Evolutionary conservation across 2,329 filamentous ascomycete species (phyloP), one percentile per base, ranked within the genome.

Genomic region (Dactylellina drechsleri): DNA sequence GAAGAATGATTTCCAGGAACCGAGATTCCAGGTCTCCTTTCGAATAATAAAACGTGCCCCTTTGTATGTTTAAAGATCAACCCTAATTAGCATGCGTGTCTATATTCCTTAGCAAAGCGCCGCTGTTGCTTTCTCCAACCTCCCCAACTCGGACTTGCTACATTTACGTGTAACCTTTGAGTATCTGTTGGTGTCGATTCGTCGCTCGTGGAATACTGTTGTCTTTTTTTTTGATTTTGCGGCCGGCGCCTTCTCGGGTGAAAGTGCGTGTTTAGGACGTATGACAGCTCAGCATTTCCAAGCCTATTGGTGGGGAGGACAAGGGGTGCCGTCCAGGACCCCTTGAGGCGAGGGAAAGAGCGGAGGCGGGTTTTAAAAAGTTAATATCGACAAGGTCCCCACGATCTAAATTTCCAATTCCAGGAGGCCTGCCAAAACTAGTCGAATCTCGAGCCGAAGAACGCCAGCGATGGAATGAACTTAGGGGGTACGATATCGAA

Each of bases 231-330:
- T 67, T 66, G 56, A 16, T 58, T 56, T 66, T 62, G 52, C 50
- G 47, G 43, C 62, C 49, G 61, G 62, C 70, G 62, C 70, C 53
- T 74, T 74, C 70, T 74, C 70, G 70, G 62, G 62, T 74, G 60
- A 74, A 58, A 57, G 59, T 74, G 70, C 57, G 70, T 74, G 70
- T 74, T 67, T 74, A 74, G 70, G 62, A 66, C 62, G 62, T 74
- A 74, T 74, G 70, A 74, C 70, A 74, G 70, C 70, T 74, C 70
- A 74, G 62, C 70, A 74, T 74, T 58, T 66, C 65, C 56, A 64
- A 67, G 62, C 61, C 62, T 74, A 74, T 74, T 74, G 70, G 70
- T 74, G 70, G 70, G 70, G 49, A 66, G 62, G 70, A 74, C 70
- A 74, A 74, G 70, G 68, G 70, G 68, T 66, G 62, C 62, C 40